Base-by-base conservation (phyloP, 441 rosid genomes). In the Populus hybrid region DNA sequence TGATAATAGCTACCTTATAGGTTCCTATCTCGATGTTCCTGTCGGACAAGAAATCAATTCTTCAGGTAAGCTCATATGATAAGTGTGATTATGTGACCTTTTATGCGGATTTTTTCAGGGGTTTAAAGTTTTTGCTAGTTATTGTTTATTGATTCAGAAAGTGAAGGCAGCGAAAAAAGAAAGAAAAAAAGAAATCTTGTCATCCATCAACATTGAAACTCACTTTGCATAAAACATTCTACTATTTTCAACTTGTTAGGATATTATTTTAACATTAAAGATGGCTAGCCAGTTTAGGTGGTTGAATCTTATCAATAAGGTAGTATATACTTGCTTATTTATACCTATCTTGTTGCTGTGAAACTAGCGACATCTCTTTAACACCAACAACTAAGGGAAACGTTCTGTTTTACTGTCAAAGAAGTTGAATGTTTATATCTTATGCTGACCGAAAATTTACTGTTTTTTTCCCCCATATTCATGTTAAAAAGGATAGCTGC, bases 21-120 rank as follows among this genome's bases (percentile, higher is more conserved):
- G 98, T 66, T 89, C 97, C 45, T 91, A 84, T 86, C 85, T 95
- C 73, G 97, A 94, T 81, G 93, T 95, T 83, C 99, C 99, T 68
- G 74, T 94, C 72, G 98, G 98, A 76, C 98, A 94, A 83, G 99
- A 95, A 82, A 86, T 91, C 79, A 86, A 73, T 85, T 88, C 94
- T 73, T 88, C 97, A 90, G 99, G 99, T 95, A 73, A 83, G 89
- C 80, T 84, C 3, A 45, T 75, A 50, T 53, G 28, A 65, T 77
- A 66, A 74, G 75, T 59, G 40, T 53, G 24, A 40, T 69, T 53
- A 9, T 69, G 11, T 63, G 38, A 26, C 11, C 28, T 36, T 21
- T 35, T 28, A 63, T 21, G 11, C 2, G 4, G 65, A 59, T 21
- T 61, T 61, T n/a, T 33, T 35, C 12, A 10, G 50, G 50, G 20